These are phyloP conservation scores for Colletotrichum sp. DNA, from an alignment of 2,329 filamentous ascomycete species.

Conservation along the genomic window DNA sequence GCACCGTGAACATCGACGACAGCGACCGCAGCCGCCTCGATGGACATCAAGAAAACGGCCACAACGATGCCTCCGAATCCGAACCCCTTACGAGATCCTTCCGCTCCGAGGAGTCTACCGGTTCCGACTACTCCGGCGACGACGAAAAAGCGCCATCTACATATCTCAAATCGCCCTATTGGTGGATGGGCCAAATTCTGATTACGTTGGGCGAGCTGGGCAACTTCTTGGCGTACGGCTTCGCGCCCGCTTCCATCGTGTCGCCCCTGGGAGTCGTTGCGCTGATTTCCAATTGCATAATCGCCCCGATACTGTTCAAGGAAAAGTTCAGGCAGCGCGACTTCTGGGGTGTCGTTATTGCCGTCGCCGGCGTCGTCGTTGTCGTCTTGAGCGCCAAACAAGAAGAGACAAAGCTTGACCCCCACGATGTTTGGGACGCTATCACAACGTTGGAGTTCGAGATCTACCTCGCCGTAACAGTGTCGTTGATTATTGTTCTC, in stretches of 20 bases:
- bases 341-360: conserved; percentile 85
- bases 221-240: conserved; percentile 97
- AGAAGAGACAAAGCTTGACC: conserved; percentile 88
- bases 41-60: conserved; percentile 22
- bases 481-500: conserved; percentile 73
- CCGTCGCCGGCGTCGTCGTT: conserved; percentile 85
- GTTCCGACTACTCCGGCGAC: conserved; percentile 40
- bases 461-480: conserved; percentile 83
- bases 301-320: conserved; percentile 92
- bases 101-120: conserved; percentile 46
- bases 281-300: conserved; percentile 94
- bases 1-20: conserved; percentile 31
- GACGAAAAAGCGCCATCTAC: conserved; percentile 57
- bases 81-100: conserved; percentile 59
- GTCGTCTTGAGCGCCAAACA: conserved; percentile 91
- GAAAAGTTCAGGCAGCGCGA: conserved; percentile 87
- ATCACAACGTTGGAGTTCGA: conserved; percentile 91
- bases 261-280: conserved; percentile 97
- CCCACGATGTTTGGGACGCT: conserved; percentile 86
- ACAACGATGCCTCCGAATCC: conserved; percentile 44
- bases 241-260: conserved; percentile 96
- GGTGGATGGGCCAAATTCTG: conserved; percentile 93
- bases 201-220: conserved; percentile 94
- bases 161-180: conserved; percentile 91
- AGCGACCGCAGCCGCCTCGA: not conserved